These are phyloP conservation scores for Mucor mucedo DNA, from an alignment of 371 early-diverging fungal genomes.

Conservation along the genomic window DNA sequence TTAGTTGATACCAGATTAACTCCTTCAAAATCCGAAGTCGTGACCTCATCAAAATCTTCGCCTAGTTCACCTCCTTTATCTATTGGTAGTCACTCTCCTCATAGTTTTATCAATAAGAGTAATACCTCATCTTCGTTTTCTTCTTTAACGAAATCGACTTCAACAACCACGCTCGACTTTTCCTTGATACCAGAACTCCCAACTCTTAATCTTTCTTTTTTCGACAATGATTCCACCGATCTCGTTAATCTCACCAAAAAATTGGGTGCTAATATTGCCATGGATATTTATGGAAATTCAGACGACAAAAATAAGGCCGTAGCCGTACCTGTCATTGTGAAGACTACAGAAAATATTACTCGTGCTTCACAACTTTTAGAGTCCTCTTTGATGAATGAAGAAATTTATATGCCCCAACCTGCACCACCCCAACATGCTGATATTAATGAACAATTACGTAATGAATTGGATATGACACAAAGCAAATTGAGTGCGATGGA, in stretches of 20 bases:
- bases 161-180: not conserved
- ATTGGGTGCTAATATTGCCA: conserved; percentile 38
- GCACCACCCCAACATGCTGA: not conserved
- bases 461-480: conserved; percentile 37
- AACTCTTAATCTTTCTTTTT: conserved; percentile 45
- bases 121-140: conserved; percentile 5
- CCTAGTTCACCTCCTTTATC: conserved; percentile 30
- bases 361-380: conserved; percentile 31
- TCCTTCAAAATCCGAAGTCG: conserved; percentile 31
- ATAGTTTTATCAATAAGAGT: conserved; percentile 3
- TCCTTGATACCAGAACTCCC: conserved; percentile 24
- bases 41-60: conserved; percentile 16
- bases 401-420: conserved; percentile 12
- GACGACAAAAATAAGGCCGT: conserved; percentile 19
- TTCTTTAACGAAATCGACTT: conserved; percentile 8
- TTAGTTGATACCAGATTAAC: conserved; percentile 11
- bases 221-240: conserved; percentile 54
- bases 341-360: conserved; percentile 30
- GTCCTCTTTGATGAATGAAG: conserved; percentile 24
- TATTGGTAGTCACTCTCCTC: conserved; percentile 8
- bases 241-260: conserved; percentile 47
- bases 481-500: conserved; percentile 31
- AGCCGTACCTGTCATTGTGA: conserved; percentile 14
- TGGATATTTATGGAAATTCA: conserved; percentile 22
- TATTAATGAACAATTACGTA: conserved; percentile 20